phyloP scores from a whole-genome alignment of 768 basidiomycete species.

The Mycena maculata region DNA sequence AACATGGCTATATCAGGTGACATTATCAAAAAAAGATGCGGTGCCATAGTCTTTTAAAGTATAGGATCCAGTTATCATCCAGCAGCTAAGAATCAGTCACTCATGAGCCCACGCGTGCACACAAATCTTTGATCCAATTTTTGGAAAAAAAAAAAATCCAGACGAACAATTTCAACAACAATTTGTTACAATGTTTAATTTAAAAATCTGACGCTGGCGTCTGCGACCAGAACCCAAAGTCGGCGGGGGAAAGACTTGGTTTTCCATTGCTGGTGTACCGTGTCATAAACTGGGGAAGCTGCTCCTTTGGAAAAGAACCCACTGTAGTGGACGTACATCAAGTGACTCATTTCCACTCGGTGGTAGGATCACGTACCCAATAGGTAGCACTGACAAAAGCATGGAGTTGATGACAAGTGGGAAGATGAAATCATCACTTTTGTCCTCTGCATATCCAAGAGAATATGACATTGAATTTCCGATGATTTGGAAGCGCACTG shows the following conservation, averaged over 20 bases:
- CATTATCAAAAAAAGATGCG: too few relatives aligned
- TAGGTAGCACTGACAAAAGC: slow-evolving; percentile 46
- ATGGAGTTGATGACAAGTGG: slow-evolving; percentile 47
- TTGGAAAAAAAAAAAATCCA: too few relatives aligned
- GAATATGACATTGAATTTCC: slow-evolving; percentile 46
- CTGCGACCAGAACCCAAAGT: slow-evolving; percentile 54
- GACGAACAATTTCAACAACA: too few relatives aligned
- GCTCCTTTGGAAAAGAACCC: slow-evolving; percentile 54
- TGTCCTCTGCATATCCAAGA: slow-evolving; percentile 49
- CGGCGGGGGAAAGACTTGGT: slow-evolving; percentile 48
- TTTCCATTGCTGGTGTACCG: slow-evolving; percentile 53
- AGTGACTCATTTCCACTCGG: not conserved
- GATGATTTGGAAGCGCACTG: slow-evolving; percentile 46
- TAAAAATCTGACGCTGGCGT: too few relatives aligned
- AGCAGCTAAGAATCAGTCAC: too few relatives aligned
- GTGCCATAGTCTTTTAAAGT: too few relatives aligned
- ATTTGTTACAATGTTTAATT: too few relatives aligned
- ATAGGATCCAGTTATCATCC: too few relatives aligned
- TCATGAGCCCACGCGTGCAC: too few relatives aligned
- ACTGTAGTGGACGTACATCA: slow-evolving; percentile 30
- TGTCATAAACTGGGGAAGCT: slow-evolving; percentile 51
- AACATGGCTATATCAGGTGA: too few relatives aligned
- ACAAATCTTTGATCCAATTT: too few relatives aligned
- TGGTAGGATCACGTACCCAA: slow-evolving; percentile 42
- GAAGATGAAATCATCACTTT: slow-evolving; percentile 37